These are phyloP conservation scores for Ophiostoma novo-ulmi DNA, from an alignment of 2,329 filamentous ascomycete genomes.

Conservation along the genomic window DNA sequence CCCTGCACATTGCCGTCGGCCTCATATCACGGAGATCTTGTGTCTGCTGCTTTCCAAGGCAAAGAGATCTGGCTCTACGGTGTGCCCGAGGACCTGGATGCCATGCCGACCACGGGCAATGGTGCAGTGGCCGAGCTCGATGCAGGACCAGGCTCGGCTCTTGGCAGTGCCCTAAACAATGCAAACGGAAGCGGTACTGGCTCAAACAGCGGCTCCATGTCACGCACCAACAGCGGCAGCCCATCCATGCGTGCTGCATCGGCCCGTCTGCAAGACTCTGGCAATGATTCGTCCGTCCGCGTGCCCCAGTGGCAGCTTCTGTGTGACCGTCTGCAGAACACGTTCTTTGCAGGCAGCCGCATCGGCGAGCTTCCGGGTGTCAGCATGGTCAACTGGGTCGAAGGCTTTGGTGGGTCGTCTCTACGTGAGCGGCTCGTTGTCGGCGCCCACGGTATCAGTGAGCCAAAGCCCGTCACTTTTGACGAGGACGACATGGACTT, in stretches of 20 bases:
- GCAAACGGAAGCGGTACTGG: not conserved
- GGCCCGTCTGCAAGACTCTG: slow-evolving; percentile 35
- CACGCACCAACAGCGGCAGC: slow-evolving; percentile 39
- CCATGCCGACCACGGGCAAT: slow-evolving; percentile 42
- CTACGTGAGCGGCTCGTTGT: slow-evolving; percentile 59
- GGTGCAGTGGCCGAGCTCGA: not conserved
- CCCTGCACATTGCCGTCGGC: slow-evolving; percentile 66
- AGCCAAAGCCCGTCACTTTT: slow-evolving; percentile 47
- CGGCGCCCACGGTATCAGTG: slow-evolving; percentile 64
- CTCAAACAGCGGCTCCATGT: slow-evolving; percentile 20
- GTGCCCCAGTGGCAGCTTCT: slow-evolving; percentile 65
- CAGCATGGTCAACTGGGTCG: slow-evolving; percentile 67
- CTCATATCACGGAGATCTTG: slow-evolving; percentile 64
- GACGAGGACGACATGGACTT: slow-evolving; percentile 70
- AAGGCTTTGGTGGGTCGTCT: slow-evolving; percentile 45
- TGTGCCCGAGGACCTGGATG: slow-evolving; percentile 66
- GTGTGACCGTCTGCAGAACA: slow-evolving; percentile 64
- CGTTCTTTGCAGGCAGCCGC: slow-evolving; percentile 62
- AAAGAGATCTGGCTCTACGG: slow-evolving; percentile 75
- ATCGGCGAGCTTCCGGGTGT: slow-evolving; percentile 61
- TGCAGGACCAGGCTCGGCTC: not conserved
- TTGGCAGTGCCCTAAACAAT: not conserved
- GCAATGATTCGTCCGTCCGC: slow-evolving; percentile 33
- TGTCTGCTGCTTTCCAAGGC: slow-evolving; percentile 67
- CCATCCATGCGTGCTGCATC: slow-evolving; percentile 39